phyloP scores from a whole-genome alignment of 805 yeast species.

The Saccharomycopsis sp. region DNA sequence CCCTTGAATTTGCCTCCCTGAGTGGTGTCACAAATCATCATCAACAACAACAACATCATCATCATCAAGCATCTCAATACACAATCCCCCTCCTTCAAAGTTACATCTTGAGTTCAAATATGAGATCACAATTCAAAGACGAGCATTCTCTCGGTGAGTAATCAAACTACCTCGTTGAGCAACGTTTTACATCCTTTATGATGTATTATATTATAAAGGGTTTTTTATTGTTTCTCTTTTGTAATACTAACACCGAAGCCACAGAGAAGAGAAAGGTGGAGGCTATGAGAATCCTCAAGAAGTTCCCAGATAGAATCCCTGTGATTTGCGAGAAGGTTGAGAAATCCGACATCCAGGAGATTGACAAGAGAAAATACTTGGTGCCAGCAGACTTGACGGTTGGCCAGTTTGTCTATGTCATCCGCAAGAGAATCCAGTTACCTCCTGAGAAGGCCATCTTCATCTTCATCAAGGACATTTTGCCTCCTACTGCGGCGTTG shows the following conservation, averaged over 20 bases:
- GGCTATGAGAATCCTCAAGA: conserved; percentile 80
- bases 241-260: too few relatives aligned
- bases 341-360: conserved; percentile 90
- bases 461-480: conserved; percentile 90
- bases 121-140: conserved; percentile 92
- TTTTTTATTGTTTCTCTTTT: too few relatives aligned
- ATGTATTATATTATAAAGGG: too few relatives aligned
- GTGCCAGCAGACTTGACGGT: conserved; percentile 95
- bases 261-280: conserved; percentile 86
- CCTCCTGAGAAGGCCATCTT: conserved; percentile 98
- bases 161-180: too few relatives aligned
- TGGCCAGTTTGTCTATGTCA: conserved; percentile 96
- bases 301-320: conserved; percentile 88
- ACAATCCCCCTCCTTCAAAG: too few relatives aligned
- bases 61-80: too few relatives aligned
- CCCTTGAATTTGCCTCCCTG: too few relatives aligned
- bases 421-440: conserved; percentile 89
- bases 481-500: conserved; percentile 96
- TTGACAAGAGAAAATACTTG: conserved; percentile 93
- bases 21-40: too few relatives aligned
- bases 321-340: conserved; percentile 96
- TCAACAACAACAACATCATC: too few relatives aligned
- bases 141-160: conserved; percentile 87
- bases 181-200: too few relatives aligned
- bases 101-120: too few relatives aligned